phyloP scores from a whole-genome alignment of 306 rosid genomes.

The Lathyrus tuberosus region DNA sequence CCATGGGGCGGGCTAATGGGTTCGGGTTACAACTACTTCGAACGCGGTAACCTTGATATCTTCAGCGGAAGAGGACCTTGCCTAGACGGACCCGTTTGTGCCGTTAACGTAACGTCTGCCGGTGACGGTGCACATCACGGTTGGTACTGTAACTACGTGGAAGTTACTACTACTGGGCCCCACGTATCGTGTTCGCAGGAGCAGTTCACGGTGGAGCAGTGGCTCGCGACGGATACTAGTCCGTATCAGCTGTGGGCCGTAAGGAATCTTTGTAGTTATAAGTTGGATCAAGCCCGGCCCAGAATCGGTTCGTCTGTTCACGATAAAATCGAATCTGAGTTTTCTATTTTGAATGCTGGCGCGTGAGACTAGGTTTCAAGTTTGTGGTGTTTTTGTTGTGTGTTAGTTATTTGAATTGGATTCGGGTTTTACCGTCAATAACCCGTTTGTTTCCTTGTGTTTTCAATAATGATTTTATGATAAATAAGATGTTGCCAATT shows the following conservation, averaged over 20 bases:
- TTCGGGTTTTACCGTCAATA: conserved; percentile 6
- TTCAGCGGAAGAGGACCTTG: conserved; percentile 82
- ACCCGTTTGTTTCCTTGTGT: conserved; percentile 23
- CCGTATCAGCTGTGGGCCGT: conserved; percentile 68
- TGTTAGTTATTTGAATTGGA: neutral
- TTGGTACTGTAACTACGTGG: conserved; percentile 86
- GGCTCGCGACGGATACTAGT: conserved; percentile 73
- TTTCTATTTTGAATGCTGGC: conserved; percentile 31
- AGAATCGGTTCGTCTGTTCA: neutral
- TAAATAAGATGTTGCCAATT: no score
- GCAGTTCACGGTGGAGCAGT: conserved; percentile 68
- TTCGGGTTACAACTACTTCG: conserved; percentile 63
- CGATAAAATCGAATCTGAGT: conserved; percentile 24
- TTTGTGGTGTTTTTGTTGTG: neutral
- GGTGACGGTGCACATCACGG: conserved; percentile 80
- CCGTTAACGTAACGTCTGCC: conserved; percentile 75
- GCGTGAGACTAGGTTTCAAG: conserved; percentile 10
- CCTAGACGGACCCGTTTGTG: conserved; percentile 63
- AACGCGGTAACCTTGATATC: conserved; percentile 87
- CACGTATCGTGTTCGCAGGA: conserved; percentile 54
- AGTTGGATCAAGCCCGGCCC: conserved; percentile 34
- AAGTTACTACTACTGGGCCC: conserved; percentile 70
- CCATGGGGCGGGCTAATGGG: conserved; percentile 91
- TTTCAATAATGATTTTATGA: no score
- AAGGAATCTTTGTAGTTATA: conserved; percentile 46